These are phyloP conservation scores for Sarcomyxa edulis DNA, from an alignment of 768 basidiomycete genomes.

Conservation along the genomic window DNA sequence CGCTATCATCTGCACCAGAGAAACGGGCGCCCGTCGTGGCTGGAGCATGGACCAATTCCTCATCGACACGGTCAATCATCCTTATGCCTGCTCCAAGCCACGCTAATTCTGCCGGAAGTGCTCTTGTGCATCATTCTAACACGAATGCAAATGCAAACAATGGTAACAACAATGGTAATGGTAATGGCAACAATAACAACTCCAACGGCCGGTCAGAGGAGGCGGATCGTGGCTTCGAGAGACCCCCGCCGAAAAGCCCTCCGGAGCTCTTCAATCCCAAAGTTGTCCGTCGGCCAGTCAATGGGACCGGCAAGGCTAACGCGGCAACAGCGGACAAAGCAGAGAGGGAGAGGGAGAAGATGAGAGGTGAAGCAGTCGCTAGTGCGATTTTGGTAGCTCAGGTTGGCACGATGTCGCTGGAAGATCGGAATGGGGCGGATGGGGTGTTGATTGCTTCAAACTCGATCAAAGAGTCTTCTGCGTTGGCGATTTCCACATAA, in stretches of 20 bases:
- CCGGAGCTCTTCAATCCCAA: constrained; percentile 32
- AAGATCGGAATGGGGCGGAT: constrained; percentile 18
- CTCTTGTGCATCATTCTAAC: constrained; percentile 32
- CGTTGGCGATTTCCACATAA: too few species aligned
- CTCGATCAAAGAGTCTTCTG: too few species aligned
- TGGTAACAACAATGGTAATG: too few species aligned
- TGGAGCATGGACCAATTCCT: constrained; percentile 69
- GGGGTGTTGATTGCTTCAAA: too few species aligned
- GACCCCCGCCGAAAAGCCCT: constrained; percentile 42
- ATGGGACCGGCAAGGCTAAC: constrained; percentile 13
- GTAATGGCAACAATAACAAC: constrained; percentile 12
- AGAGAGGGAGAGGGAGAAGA: constrained; percentile 27
- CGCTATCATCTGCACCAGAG: constrained; percentile 37
- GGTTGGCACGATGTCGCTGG: constrained; percentile 29
- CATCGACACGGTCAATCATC: constrained; percentile 40
- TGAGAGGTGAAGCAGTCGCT: constrained; percentile 27
- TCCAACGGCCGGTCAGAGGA: constrained; percentile 34
- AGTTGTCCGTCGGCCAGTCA: constrained; percentile 17
- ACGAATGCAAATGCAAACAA: too few species aligned
- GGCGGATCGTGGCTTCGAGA: constrained; percentile 38
- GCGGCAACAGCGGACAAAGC: constrained; percentile 17
- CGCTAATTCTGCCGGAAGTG: constrained; percentile 20
- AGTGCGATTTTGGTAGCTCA: constrained; percentile 31
- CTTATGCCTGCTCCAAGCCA: constrained; percentile 33
- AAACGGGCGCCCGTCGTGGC: constrained; percentile 48